A percentile compares a stretch with the other conserved stretches of the same genome.
These are phyloP conservation scores for Telfairia occidentalis DNA, from an alignment of 331 rosid species.

Conservation along the genomic window DNA sequence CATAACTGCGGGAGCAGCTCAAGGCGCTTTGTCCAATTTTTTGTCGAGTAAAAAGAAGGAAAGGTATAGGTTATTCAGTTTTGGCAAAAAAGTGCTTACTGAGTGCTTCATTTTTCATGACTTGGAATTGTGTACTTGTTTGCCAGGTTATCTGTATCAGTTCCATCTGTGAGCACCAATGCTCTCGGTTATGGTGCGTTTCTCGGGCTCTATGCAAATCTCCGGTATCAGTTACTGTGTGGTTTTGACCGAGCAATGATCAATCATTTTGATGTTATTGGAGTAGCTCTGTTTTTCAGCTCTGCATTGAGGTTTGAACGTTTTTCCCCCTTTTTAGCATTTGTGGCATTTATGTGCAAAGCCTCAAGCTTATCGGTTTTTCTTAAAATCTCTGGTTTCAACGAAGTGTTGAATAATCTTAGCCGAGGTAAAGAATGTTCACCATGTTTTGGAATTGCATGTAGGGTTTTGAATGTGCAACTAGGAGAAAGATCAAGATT, in stretches of 20 bases:
- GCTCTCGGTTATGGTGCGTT: conserved; percentile 91
- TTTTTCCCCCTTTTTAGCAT: neutral
- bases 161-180: conserved; percentile 58
- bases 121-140: conserved; percentile 16
- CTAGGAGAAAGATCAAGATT: conserved; percentile 74
- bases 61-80: conserved; percentile 32
- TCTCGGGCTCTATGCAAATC: conserved; percentile 81
- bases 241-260: conserved; percentile 76
- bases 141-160: conserved; percentile 68
- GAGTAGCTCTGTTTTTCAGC: conserved; percentile 67
- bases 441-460: conserved; percentile 11
- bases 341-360: neutral
- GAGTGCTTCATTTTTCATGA: neutral
- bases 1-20: conserved; percentile 71
- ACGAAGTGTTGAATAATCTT: neutral
- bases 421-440: neutral
- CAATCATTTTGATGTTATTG: conserved; percentile 81
- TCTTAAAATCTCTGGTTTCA: neutral
- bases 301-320: conserved; percentile 56
- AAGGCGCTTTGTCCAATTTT: conserved; percentile 56
- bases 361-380: neutral
- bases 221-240: conserved; percentile 75
- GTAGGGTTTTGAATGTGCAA: conserved; percentile 71
- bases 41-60: conserved; percentile 59
- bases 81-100: neutral